These are phyloP conservation scores for Boletus sp. DNA, from an alignment of 768 basidiomycete genomes.

Conservation along the genomic window DNA sequence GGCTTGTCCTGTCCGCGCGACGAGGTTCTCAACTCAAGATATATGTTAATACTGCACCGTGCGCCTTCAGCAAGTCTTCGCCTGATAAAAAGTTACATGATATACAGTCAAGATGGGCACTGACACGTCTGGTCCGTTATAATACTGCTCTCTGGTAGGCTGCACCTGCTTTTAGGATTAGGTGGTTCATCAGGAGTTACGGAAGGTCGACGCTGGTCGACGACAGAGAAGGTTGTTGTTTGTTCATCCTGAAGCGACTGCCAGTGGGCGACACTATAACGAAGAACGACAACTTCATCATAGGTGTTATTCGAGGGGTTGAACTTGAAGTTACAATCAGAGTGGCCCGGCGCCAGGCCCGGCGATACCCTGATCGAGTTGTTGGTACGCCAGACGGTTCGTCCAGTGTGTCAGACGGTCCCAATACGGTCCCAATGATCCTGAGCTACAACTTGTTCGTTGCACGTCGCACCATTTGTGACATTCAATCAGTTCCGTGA, in stretches of 20 bases:
- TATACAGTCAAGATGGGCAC: slow-evolving; percentile 25
- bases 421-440: slow-evolving; percentile 99
- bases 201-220: slow-evolving; percentile 62
- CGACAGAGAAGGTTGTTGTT: slow-evolving; percentile 62
- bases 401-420: slow-evolving; percentile 76
- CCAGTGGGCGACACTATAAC: slow-evolving; percentile 56
- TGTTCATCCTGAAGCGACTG: slow-evolving; percentile 74
- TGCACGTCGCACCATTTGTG: slow-evolving; percentile 92
- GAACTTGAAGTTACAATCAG: slow-evolving; percentile 79
- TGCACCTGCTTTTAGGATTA: slow-evolving; percentile 16
- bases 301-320: slow-evolving; percentile 65
- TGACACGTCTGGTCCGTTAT: slow-evolving; percentile 13
- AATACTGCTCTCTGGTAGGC: slow-evolving; percentile 17
- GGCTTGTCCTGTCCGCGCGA: background rate
- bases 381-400: slow-evolving; percentile 65
- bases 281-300: slow-evolving; percentile 66
- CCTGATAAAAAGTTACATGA: slow-evolving; percentile 20
- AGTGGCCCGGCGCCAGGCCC: slow-evolving; percentile 58
- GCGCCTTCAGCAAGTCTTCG: background rate
- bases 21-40: background rate
- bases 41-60: background rate
- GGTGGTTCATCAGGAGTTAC: slow-evolving; percentile 42
- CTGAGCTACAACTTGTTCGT: slow-evolving; percentile 58
- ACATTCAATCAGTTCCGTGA: slow-evolving; percentile 94
- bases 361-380: slow-evolving; percentile 56